phyloP scores from a whole-genome alignment of 352 stramenopile species.

The Phytopythium boreale region DNA sequence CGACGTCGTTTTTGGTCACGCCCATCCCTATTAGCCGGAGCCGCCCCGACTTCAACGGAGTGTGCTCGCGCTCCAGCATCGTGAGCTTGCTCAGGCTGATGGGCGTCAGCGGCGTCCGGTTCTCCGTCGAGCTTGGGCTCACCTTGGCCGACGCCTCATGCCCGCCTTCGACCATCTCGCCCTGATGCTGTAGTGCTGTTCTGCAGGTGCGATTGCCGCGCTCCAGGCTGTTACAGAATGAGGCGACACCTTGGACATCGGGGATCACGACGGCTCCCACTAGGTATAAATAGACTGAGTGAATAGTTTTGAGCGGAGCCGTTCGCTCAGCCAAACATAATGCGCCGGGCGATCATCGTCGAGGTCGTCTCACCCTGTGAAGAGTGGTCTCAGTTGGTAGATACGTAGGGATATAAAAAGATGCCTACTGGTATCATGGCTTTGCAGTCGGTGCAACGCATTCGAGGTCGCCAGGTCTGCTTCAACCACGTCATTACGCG shows the following conservation, averaged over 20 bases:
- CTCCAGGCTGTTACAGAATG: neutral
- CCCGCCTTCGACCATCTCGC: neutral
- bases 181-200: too few relatives aligned
- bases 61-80: slow-evolving; percentile 6
- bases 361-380: too few relatives aligned
- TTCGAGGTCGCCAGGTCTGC: neutral
- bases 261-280: too few relatives aligned
- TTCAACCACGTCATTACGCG: neutral
- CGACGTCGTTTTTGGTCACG: slow-evolving; percentile 29
- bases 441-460: neutral
- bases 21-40: slow-evolving; percentile 17
- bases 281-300: too few relatives aligned
- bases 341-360: too few relatives aligned
- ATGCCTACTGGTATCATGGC: too few relatives aligned
- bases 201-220: too few relatives aligned
- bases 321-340: too few relatives aligned
- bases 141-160: slow-evolving; percentile 2
- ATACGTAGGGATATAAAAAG: too few relatives aligned
- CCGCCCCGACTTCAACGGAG: slow-evolving; percentile 12
- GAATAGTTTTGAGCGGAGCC: too few relatives aligned
- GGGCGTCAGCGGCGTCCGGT: neutral
- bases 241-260: too few relatives aligned
- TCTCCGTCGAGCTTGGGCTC: neutral
- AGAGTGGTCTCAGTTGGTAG: too few relatives aligned
- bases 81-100: neutral